A percentile compares a stretch with the other conserved stretches of the same genome.
Evolutionary conservation across 208 protist species (phyloP).

Genomic region (Trypanosoma boissoni): DNA sequence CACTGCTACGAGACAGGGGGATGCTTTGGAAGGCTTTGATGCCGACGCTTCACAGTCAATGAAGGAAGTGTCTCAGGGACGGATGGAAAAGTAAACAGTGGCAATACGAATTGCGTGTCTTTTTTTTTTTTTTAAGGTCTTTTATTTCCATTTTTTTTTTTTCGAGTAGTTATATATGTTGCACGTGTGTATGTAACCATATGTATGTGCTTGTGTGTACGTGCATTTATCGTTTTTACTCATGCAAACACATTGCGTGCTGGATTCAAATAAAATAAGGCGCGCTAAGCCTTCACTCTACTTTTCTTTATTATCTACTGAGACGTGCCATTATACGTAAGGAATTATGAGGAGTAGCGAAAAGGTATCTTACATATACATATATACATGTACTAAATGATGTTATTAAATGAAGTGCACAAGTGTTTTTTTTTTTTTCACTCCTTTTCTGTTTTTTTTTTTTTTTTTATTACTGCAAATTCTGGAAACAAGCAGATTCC

Average conservation of each 20-base stretch:
- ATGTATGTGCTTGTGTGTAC: slow-evolving; percentile 6
- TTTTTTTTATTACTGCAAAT: slow-evolving; percentile 1
- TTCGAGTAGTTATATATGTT: not conserved
- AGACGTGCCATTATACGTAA: no score
- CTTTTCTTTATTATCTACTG: no score
- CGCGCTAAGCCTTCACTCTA: no score
- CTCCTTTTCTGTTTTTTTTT: slow-evolving; percentile 10
- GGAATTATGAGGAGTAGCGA: no score
- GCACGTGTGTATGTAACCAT: not conserved
- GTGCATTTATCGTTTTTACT: slow-evolving; percentile 1
- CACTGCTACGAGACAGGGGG: not conserved
- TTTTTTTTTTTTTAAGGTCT: slow-evolving; percentile 19
- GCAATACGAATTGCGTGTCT: not conserved
- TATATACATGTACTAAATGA: no score
- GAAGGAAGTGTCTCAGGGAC: not conserved
- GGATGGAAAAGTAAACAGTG: not conserved
- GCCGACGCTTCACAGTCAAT: not conserved
- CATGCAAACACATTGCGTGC: not conserved
- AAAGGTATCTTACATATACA: no score
- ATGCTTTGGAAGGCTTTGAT: not conserved
- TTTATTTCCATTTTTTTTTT: slow-evolving; percentile 7
- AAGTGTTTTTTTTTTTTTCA: not conserved
- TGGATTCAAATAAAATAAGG: not conserved
- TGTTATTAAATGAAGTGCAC: not conserved
- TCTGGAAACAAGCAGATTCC: no score